These are phyloP conservation scores for Aureobasidium sp. DNA, from an alignment of 2,329 filamentous ascomycete species.

Conservation along the genomic window DNA sequence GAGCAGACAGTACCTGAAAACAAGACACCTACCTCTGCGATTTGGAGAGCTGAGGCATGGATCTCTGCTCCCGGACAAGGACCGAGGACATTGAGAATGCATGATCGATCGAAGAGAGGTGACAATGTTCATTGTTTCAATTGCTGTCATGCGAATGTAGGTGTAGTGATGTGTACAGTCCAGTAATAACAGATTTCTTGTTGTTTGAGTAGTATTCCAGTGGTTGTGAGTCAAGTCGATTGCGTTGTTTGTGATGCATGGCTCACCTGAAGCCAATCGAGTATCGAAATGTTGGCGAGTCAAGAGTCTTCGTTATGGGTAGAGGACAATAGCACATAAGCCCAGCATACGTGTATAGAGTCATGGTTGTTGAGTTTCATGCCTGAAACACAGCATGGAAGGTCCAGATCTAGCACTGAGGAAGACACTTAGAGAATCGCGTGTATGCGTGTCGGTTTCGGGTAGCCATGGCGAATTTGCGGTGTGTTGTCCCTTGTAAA, in stretches of 20 bases:
- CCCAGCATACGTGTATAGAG: not conserved
- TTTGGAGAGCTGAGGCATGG: not conserved
- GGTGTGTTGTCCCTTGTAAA: conserved; percentile 5
- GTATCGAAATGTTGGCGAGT: not conserved
- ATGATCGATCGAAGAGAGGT: not conserved
- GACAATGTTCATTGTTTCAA: not conserved
- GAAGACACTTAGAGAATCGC: not conserved
- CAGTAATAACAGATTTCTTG: not conserved
- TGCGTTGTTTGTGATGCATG: not conserved
- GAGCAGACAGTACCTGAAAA: not conserved
- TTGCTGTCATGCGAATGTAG: not conserved
- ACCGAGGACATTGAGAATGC: not conserved
- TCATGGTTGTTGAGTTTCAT: not conserved
- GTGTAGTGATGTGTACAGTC: not conserved
- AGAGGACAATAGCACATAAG: not conserved
- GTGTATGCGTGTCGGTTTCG: not conserved
- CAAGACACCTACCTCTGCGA: not conserved
- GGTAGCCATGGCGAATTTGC: not conserved
- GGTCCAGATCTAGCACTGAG: not conserved
- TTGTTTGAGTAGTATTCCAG: not conserved
- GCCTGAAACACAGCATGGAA: not conserved
- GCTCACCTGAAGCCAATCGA: not conserved
- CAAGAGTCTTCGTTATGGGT: not conserved
- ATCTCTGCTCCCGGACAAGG: not conserved
- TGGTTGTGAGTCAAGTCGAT: not conserved